Evolutionary conservation across 2,329 filamentous ascomycete genomes (phyloP), one percentile per base, ranked within the genome.

Genomic region (Periconia macrospinosa): DNA sequence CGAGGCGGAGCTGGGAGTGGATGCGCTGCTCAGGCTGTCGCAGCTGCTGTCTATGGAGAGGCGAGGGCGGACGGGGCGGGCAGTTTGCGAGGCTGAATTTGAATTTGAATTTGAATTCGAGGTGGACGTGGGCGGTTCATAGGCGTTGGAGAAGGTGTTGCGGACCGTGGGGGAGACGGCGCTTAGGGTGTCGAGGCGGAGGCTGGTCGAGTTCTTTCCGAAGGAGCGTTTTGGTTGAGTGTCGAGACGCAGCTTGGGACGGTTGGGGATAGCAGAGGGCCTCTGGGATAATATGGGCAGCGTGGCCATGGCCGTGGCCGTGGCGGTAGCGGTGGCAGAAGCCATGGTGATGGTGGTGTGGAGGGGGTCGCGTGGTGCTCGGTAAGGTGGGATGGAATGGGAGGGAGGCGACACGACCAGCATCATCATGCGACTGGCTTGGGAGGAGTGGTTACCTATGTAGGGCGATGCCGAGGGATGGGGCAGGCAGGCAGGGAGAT

Each of bases 111-210:
- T n/a, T n/a, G 6, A 42, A 41, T 66, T 53, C 33, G 61, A 52
- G 41, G 68, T 54, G 14, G 70, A 64, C 30, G 66, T 54, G 18
- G 61, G 69, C 49, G 76, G 71, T 50, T 83, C 79, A 60, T 84
- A 85, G 47, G 82, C 80, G 71, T 87, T 87, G 61, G 75, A 79
- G 65, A 85, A 85, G 48, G 84, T 87, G 69, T 86, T 87, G 62
- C 81, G 77, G 41, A 79, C 74, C 1, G 84, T 87, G 11, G 85
- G 85, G 8, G 85, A 86, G 30, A 80, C 78, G n/a, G 81, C 75
- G 47, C 80, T 81, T 19, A 83, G 72, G 2, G 80, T 80, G 43
- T 81, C 77, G 45, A 84, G 75, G 14, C 81, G 78, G 44, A 85
- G 70, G 50, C 79, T 80, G 7, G 76, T 78, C 20, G 79, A 78